phyloP scores from a whole-genome alignment of 73 alveolate genomes.

The Tetrahymena elliotti region DNA sequence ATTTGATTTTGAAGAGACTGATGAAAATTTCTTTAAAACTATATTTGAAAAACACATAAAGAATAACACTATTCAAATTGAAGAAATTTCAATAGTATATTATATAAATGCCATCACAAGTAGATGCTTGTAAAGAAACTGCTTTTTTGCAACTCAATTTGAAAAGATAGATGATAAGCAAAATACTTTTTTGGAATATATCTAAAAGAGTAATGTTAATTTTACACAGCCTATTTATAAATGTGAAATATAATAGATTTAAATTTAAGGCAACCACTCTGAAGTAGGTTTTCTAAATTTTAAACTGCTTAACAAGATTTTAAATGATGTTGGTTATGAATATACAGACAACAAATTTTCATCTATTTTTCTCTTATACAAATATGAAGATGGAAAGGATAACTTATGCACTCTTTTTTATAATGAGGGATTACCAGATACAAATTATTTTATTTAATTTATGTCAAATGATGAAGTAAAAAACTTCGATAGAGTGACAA shows the following conservation, averaged over 20 bases:
- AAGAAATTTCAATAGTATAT: background rate
- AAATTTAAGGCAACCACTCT: background rate
- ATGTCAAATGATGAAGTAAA: background rate
- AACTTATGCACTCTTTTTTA: background rate
- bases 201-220: background rate
- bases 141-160: background rate
- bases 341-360: background rate
- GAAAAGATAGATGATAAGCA: background rate
- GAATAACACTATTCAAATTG: background rate
- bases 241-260: background rate
- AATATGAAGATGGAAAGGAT: background rate
- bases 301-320: background rate
- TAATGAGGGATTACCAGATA: background rate
- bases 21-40: background rate
- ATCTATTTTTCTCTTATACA: background rate
- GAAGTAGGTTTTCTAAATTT: background rate
- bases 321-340: background rate
- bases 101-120: background rate
- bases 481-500: background rate
- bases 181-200: background rate
- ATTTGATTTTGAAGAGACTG: background rate
- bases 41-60: background rate
- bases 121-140: background rate
- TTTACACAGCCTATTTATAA: background rate
- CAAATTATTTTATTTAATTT: background rate